Evolutionary conservation across 768 basidiomycete species (phyloP).

Genomic region (Suillus sp.): DNA sequence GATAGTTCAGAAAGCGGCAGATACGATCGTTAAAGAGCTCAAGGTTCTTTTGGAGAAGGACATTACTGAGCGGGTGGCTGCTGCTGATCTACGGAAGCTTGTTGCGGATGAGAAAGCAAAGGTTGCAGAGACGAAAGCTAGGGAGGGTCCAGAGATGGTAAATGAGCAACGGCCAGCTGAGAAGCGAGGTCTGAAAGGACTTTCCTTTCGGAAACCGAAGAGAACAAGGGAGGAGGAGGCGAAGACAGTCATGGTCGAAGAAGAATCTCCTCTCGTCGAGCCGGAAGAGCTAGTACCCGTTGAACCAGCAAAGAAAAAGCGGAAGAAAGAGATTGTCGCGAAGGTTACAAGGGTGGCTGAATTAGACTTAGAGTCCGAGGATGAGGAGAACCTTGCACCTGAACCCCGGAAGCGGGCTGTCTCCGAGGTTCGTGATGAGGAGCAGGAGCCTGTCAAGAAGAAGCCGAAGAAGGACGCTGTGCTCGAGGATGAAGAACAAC

Average conservation of each 20-base stretch:
- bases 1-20: constrained; percentile 55
- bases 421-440: constrained; percentile 43
- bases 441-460: constrained; percentile 49
- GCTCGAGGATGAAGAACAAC: constrained; percentile 28
- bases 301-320: constrained; percentile 59
- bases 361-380: constrained; percentile 61
- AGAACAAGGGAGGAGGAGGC: constrained; percentile 39
- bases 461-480: constrained; percentile 28
- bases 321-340: constrained; percentile 48
- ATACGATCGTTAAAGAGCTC: constrained; percentile 60
- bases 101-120: constrained; percentile 55
- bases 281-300: constrained; percentile 38
- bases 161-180: constrained; percentile 51
- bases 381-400: constrained; percentile 45
- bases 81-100: constrained; percentile 51
- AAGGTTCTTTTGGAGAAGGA: constrained; percentile 60
- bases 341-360: constrained; percentile 39
- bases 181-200: constrained; percentile 44
- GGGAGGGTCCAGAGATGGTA: constrained; percentile 34
- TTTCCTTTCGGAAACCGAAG: constrained; percentile 48
- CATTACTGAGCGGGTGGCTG: constrained; percentile 61
- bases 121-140: constrained; percentile 29
- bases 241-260: constrained; percentile 25
- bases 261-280: constrained; percentile 28
- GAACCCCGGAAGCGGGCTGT: constrained; percentile 47